These are phyloP conservation scores for Fusarium nematophilum DNA, from an alignment of 2,329 filamentous ascomycete genomes.

Conservation along the genomic window DNA sequence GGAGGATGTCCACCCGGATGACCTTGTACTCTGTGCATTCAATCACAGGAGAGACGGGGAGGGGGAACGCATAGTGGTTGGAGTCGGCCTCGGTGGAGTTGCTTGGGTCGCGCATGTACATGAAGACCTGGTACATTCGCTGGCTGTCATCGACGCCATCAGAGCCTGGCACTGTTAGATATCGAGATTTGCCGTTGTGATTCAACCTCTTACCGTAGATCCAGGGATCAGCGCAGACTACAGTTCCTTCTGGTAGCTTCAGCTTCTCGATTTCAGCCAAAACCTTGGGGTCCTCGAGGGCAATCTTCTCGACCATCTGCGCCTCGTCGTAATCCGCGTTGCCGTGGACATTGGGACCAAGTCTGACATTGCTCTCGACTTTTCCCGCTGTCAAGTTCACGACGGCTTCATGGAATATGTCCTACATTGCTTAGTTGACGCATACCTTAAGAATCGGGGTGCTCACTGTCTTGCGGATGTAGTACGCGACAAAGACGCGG, in stretches of 20 bases:
- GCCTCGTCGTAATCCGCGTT: constrained; percentile 34
- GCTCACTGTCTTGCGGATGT: constrained; percentile 28
- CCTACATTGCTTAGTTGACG: constrained; percentile 4
- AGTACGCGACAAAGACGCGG: constrained; percentile 32
- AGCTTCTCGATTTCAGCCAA: constrained; percentile 28
- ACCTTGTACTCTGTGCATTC: constrained; percentile 31
- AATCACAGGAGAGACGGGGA: constrained; percentile 28
- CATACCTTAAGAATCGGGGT: not conserved
- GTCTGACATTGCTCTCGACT: constrained; percentile 34
- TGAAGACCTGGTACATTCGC: constrained; percentile 38
- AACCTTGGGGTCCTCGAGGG: constrained; percentile 24
- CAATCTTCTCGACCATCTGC: constrained; percentile 31
- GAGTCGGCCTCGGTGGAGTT: constrained; percentile 32
- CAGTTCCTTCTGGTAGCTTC: constrained; percentile 29
- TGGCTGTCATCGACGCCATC: constrained; percentile 30
- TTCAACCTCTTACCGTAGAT: constrained; percentile 22
- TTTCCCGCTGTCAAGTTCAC: constrained; percentile 26
- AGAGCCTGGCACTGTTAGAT: constrained; percentile 20
- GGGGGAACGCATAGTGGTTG: constrained; percentile 34
- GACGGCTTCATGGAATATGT: constrained; percentile 31
- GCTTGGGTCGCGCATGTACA: constrained; percentile 32
- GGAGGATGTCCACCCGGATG: constrained; percentile 21
- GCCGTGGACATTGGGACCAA: constrained; percentile 26
- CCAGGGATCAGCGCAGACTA: constrained; percentile 34
- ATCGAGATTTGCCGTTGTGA: rapidly evolving